Evolutionary conservation across 192 early-diverging fungal genomes (phyloP), one percentile per base, ranked within the genome.

Genomic region (Chytriomyces sp.): DNA sequence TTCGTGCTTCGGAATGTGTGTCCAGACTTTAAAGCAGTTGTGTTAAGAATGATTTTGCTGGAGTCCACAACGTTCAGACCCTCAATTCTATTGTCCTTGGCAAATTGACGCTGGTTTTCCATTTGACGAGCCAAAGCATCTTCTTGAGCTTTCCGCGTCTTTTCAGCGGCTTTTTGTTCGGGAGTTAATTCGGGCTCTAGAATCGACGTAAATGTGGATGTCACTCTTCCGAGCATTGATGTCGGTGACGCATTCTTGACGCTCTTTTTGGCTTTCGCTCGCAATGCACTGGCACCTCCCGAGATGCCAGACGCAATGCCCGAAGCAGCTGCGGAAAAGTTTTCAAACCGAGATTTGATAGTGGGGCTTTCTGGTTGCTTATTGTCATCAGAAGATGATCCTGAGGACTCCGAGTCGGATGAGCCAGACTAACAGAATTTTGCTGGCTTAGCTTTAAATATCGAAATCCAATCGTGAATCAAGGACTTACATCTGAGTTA

Each of bases 71-170:
- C 53, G 20, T 57, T 57, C 16, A 57, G 53, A 5, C 53, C 53
- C 53, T 57, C 53, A 57, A 57, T 57, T 20, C 20, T 57, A 20
- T 57, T 57, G 16, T 57, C 53, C 53, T 57, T 57, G 20, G 53
- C 53, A 62, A 73, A 73, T 24, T 73, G 44, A 20, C 45, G 45
- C 10, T 73, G 44, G 45, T 73, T 73, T n/a, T n/a, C 71, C 57
- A 73, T 61, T 48, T 73, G 71, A 10, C 71, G 71, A 13, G 45
- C 9, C 9, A 63, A 44, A 7, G 71, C 71, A 24, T 62, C 71
- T 43, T 73, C 61, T 62, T 61, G 53, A 10, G 61, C 60, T 24
- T 63, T 61, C 7, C 61, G 71, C 60, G 44, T n/a, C 61, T 73
- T 73, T 26, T 60, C 59, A 16, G 16, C 18, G 6, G 68, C 68